Conservation (phyloP, 2,329 filamentous ascomycete genomes). For the Helminthosporium solani region DNA sequence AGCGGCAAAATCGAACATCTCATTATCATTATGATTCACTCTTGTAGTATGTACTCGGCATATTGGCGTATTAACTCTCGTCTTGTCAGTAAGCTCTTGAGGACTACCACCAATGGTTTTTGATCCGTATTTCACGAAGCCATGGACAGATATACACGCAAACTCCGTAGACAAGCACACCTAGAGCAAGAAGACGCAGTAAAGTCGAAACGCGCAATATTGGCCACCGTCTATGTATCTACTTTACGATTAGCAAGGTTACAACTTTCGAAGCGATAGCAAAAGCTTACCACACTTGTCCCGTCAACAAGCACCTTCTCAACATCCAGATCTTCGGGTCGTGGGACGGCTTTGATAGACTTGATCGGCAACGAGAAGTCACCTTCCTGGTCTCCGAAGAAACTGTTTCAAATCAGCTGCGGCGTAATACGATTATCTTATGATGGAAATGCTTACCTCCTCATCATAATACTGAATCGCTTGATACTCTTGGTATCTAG, state of each 20-base stretch:
- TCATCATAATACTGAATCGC: constrained; percentile 74
- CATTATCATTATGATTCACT: no score
- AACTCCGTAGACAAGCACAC: constrained; percentile 2
- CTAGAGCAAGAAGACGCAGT: background rate
- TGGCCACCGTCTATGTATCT: background rate
- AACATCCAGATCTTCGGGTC: constrained; percentile 16
- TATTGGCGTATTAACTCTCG: no score
- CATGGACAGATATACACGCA: background rate
- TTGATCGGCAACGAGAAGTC: constrained; percentile 61
- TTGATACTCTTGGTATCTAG: constrained; percentile 63
- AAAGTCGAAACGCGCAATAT: constrained; percentile 1
- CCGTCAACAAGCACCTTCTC: constrained; percentile 23
- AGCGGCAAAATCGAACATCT: no score
- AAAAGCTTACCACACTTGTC: no score
- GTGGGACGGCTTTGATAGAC: constrained; percentile 54
- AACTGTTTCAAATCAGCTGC: constrained; percentile 52
- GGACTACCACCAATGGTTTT: background rate
- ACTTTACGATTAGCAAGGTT: background rate
- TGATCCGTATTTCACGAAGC: background rate
- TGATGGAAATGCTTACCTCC: constrained; percentile 60
- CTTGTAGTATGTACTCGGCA: no score
- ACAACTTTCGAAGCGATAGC: no score
- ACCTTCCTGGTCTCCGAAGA: constrained; percentile 73
- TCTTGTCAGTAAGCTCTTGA: no score
- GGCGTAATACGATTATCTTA: background rate